Base-by-base conservation (phyloP, 495 filamentous ascomycete genomes). In the Hamigera avellanea region DNA sequence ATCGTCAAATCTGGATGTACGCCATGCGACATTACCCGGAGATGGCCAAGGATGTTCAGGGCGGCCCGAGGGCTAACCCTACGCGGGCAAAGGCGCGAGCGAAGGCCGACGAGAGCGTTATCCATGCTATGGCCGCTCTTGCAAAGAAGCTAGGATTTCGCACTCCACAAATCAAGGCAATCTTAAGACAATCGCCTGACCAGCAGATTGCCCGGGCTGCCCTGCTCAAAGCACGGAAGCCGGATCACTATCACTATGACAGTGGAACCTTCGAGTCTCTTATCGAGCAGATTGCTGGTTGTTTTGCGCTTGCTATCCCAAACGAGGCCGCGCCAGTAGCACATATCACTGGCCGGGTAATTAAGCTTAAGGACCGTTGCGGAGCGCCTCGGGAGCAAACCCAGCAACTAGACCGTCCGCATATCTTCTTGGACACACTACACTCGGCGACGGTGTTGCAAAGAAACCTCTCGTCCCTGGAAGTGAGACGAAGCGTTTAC, bases 171-270 rank as follows among this genome's bases (percentile, higher is more conserved):
- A 62, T 62, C 33, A 8, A 48, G 6, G 19, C 41, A 34, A 28
- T 62, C 19, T 38, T 49, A 28, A 3, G 50, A 31, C 27, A 44
- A 31, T 62, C 49, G n/a, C 43, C 50, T n/a, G 54, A 62, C 38
- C 41, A 41, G 13, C 43, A 59, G 44, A 57, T 60, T 26, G 50
- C 52, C 19, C 43, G 33, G 27, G 48, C 40, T 17, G 42, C 48
- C 19, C 44, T 62, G 18, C 39, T 60, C 21, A 44, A 50, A 35
- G 54, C 58, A 38, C 46, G 54, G 13, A 43, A 45, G 43, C 52
- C 46, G 15, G 43, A 48, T 45, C 39, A 34, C 29, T 62, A 51
- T 38, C 43, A 41, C 13, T 62, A 56, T 35, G 38, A 53, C 34
- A 19, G 31, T 8, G 39, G 25, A 25, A 36, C 35, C 23, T 39